Evolutionary conservation across 257 asterid species (phyloP), one percentile per base, ranked within the genome.

Genomic region (Primulina eburnea): DNA sequence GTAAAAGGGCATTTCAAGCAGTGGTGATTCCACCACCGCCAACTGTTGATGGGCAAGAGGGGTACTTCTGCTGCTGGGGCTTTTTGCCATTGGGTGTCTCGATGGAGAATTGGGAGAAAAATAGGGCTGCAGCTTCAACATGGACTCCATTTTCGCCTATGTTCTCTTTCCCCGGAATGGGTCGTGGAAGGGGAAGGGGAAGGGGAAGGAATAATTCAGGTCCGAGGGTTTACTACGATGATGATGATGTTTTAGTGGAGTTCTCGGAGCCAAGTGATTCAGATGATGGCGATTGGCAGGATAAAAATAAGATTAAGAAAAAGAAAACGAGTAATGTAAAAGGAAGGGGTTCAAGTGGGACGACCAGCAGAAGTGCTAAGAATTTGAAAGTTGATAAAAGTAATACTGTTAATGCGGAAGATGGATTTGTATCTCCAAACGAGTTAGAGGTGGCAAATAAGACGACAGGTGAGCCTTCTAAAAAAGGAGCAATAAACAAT

Each of bases 131-230:
- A 52, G 74, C 81, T 40, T 75, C 90, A 3, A 29, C 77, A 62
- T 92, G 98, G 98, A 80, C 96, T 11, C 98, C 96, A 0, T 92
- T 92, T 87, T 85, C 96, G 0, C 96, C 96, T 11, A 85, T 90
- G 95, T 87, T 81, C 79, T 78, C 77, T 73, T 78, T 78, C 72
- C 93, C 93, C 0, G 71, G 29, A 61, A 67, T 64, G 6, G 18
- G 7, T 14, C 7, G 6, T 21, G 75, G 76, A 70, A 65, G 64
- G 77, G 60, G 50, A 75, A 47, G 65, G 4, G 80, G 62, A 65
- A 85, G 64, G 73, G 68, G 11, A 58, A 75, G 62, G 69, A 86
- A 81, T 79, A 69, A 30, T 67, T 57, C 82, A 1, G 80, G 68
- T 17, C 95, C 97, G 8, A 83, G 89, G 80, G 76, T 87, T 11